phyloP scores from a whole-genome alignment of 306 rosid species.

The Cicer pinnatifidum region DNA sequence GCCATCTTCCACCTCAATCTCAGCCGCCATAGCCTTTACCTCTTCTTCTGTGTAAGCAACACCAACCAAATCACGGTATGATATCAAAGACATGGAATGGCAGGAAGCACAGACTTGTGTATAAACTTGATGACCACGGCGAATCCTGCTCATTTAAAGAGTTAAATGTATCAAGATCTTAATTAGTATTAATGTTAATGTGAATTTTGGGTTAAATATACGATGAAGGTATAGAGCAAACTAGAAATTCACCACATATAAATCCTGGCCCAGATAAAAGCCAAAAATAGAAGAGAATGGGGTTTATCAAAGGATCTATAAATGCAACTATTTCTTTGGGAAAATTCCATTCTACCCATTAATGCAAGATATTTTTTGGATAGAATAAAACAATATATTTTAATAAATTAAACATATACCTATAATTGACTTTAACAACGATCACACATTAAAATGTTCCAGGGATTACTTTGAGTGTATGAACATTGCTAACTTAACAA shows the following conservation, averaged over 20 bases:
- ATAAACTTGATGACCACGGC: constrained; percentile 99
- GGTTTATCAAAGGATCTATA: background rate
- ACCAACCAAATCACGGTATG: constrained; percentile 99
- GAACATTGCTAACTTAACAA: constrained; percentile 10
- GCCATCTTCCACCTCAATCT: constrained; percentile 97
- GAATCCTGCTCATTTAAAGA: constrained; percentile 71
- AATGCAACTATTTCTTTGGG: constrained; percentile 22
- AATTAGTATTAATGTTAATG: constrained; percentile 25
- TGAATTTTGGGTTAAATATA: constrained; percentile 11
- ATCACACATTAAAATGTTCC: constrained; percentile 33
- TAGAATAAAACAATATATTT: constrained; percentile 8
- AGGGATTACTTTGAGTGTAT: background rate
- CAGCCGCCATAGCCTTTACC: constrained; percentile 98
- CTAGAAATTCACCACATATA: background rate
- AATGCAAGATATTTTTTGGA: constrained; percentile 9
- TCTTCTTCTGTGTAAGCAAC: constrained; percentile 98
- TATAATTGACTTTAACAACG: constrained; percentile 13
- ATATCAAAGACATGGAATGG: constrained; percentile 94
- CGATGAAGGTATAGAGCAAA: constrained; percentile 5
- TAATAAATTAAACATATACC: constrained; percentile 1
- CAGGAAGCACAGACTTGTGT: constrained; percentile 94
- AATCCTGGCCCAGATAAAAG: constrained; percentile 1
- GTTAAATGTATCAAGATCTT: constrained; percentile 4
- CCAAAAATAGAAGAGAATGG: background rate
- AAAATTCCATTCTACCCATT: background rate